Percentiles rank a stretch among this genome's conserved stretches.
Evolutionary conservation across 2,329 filamentous ascomycete genomes (phyloP).

Genomic region (Microsporum ferrugineum): DNA sequence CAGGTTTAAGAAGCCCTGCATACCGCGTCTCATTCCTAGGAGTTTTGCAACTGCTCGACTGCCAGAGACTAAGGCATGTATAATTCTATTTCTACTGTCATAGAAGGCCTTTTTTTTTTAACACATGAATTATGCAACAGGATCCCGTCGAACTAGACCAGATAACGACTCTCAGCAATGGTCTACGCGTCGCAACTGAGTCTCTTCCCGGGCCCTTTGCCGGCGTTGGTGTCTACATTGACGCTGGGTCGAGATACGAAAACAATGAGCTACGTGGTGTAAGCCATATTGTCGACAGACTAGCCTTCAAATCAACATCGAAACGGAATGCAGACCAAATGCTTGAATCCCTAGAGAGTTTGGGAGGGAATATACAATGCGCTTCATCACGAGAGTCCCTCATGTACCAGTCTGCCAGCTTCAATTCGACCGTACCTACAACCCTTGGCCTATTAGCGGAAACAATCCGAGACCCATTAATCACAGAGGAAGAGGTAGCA

Average conservation of each 20-base stretch:
- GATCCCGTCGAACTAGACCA: constrained; percentile 79
- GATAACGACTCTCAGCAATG: constrained; percentile 82
- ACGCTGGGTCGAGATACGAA: constrained; percentile 90
- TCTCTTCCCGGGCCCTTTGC: constrained; percentile 89
- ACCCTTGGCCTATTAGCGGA: constrained; percentile 80
- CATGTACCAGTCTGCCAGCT: constrained; percentile 98
- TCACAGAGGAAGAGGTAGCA: constrained; percentile 75
- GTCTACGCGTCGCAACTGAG: constrained; percentile 86
- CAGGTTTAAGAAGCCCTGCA: constrained; percentile 30
- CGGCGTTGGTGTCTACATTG: constrained; percentile 88
- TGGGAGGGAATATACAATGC: constrained; percentile 95
- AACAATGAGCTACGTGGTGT: constrained; percentile 73
- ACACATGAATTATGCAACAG: constrained; percentile 28
- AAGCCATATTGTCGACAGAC: constrained; percentile 88
- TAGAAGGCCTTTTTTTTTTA: not conserved
- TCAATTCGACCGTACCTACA: constrained; percentile 79
- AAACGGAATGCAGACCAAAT: constrained; percentile 66
- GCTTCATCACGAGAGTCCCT: constrained; percentile 87
- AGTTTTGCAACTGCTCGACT: constrained; percentile 28
- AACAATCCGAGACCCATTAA: constrained; percentile 74
- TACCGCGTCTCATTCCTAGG: constrained; percentile 26
- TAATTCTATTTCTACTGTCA: not conserved
- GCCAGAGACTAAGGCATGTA: constrained; percentile 24
- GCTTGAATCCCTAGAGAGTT: constrained; percentile 71
- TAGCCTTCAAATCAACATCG: constrained; percentile 84